Evolutionary conservation across 2,329 filamentous ascomycete genomes (phyloP).

Genomic region (Diaporthe nobilis): DNA sequence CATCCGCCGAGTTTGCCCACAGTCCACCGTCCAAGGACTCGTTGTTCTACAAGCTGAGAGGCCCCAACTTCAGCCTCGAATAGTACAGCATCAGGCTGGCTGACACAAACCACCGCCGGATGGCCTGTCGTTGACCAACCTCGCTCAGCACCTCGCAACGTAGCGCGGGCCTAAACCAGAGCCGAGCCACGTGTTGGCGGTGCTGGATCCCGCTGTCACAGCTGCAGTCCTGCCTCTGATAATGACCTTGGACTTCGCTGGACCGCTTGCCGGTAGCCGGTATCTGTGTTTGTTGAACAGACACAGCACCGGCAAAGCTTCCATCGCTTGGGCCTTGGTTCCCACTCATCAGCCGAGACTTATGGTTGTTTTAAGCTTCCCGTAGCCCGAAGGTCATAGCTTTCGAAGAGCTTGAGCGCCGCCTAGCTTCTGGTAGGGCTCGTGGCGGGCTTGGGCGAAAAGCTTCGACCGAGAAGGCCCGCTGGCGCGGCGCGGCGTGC

Average conservation of each 20-base stretch:
- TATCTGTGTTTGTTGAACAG: background rate
- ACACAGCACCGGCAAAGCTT: background rate
- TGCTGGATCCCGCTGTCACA: slow-evolving; percentile 34
- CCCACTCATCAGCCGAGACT: background rate
- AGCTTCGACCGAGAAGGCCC: slow-evolving; percentile 8
- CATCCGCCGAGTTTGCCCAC: background rate
- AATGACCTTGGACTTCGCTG: background rate
- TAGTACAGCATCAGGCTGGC: slow-evolving; percentile 30
- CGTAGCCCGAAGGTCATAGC: background rate
- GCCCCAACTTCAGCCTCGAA: background rate
- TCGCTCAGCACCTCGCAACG: slow-evolving; percentile 18
- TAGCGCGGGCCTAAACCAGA: slow-evolving; percentile 23
- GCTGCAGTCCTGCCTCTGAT: slow-evolving; percentile 26
- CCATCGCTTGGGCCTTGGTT: background rate
- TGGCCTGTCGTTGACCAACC: background rate
- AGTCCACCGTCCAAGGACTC: background rate
- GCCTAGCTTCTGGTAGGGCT: slow-evolving; percentile 13
- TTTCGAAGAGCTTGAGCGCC: slow-evolving; percentile 14
- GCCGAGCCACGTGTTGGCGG: slow-evolving; percentile 35
- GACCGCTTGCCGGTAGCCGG: background rate
- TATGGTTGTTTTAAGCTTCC: slow-evolving; percentile 6
- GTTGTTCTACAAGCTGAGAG: slow-evolving; percentile 23
- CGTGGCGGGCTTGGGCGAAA: slow-evolving; percentile 18
- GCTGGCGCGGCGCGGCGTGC: slow-evolving; percentile 19
- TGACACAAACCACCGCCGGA: background rate